phyloP scores from a whole-genome alignment of 2,329 filamentous ascomycete species.

The Arachnomyces sp. region DNA sequence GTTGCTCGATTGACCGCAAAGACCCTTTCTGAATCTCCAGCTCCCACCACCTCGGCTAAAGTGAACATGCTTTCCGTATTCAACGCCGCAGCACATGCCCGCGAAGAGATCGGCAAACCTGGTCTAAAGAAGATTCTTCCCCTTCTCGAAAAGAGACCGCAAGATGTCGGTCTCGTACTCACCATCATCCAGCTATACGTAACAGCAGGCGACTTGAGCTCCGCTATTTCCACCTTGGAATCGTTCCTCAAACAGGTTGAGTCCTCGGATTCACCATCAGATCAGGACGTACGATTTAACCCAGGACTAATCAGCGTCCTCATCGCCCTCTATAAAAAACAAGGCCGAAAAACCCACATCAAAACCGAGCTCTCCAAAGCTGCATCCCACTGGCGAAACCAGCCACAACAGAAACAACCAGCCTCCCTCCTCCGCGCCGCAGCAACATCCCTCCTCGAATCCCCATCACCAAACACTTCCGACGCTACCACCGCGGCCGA shows the following conservation, averaged over 20 bases:
- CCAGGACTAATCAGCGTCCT: conserved; percentile 76
- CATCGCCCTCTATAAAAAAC: conserved; percentile 67
- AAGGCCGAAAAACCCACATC: conserved; percentile 64
- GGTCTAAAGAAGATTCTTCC: conserved; percentile 62
- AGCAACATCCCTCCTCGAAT: conserved; percentile 73
- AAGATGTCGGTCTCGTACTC: conserved; percentile 70
- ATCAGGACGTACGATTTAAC: conserved; percentile 65
- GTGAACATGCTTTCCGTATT: conserved; percentile 53
- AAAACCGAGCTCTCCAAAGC: conserved; percentile 69
- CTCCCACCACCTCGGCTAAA: conserved; percentile 42
- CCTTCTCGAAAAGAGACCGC: conserved; percentile 63
- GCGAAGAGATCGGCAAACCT: conserved; percentile 50
- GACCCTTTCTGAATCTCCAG: conserved; percentile 39
- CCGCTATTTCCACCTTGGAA: conserved; percentile 68
- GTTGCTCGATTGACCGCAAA: conserved; percentile 49
- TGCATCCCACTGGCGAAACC: conserved; percentile 68
- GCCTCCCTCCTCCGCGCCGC: conserved; percentile 70
- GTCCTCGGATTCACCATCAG: conserved; percentile 45
- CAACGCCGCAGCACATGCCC: conserved; percentile 65
- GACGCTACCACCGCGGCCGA: conserved; percentile 64
- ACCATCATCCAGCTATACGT: conserved; percentile 77
- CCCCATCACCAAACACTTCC: conserved; percentile 53
- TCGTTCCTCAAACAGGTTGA: conserved; percentile 66
- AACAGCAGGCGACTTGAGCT: conserved; percentile 58
- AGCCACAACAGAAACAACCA: conserved; percentile 46